These are phyloP conservation scores for Colletotrichum navitas DNA, from an alignment of 2,329 filamentous ascomycete genomes.

Conservation along the genomic window DNA sequence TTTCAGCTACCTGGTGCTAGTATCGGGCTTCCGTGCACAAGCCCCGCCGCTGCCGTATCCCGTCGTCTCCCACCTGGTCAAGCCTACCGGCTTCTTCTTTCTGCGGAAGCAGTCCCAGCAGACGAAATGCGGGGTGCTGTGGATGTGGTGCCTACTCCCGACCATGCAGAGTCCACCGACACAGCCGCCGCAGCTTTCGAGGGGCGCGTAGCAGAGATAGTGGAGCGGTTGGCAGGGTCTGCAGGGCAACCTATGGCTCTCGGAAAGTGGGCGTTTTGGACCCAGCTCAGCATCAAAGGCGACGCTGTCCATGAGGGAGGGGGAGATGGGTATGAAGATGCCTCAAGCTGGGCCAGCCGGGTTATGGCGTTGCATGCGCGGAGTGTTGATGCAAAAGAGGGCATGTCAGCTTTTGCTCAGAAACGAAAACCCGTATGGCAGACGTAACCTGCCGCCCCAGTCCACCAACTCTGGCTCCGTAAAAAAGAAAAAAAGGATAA, in stretches of 20 bases:
- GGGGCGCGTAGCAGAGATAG: conserved; percentile 46
- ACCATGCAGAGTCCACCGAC: conserved; percentile 43
- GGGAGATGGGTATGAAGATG: conserved; percentile 47
- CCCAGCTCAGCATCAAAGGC: conserved; percentile 46
- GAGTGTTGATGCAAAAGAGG: conserved; percentile 48
- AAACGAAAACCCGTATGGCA: conserved; percentile 47
- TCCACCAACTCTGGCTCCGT: background rate
- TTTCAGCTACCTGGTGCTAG: conserved; percentile 49
- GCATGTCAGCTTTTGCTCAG: conserved; percentile 46
- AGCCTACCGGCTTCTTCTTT: conserved; percentile 49
- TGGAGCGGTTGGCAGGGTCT: conserved; percentile 43
- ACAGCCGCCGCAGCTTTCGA: conserved; percentile 44
- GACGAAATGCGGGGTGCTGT: conserved; percentile 46
- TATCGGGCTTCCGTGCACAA: conserved; percentile 51
- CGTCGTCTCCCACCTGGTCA: conserved; percentile 45
- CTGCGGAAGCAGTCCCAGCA: conserved; percentile 47
- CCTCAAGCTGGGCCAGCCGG: conserved; percentile 46
- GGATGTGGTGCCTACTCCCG: conserved; percentile 44
- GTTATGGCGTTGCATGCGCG: conserved; percentile 50
- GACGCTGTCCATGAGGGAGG: conserved; percentile 27
- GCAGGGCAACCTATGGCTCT: conserved; percentile 50
- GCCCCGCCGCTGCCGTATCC: conserved; percentile 47
- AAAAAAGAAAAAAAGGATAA: background rate
- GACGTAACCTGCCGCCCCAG: conserved; percentile 18
- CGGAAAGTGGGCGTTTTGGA: conserved; percentile 54